Conservation (phyloP, 106 monocot genomes). For the Phalaenopsis equestris region DNA sequence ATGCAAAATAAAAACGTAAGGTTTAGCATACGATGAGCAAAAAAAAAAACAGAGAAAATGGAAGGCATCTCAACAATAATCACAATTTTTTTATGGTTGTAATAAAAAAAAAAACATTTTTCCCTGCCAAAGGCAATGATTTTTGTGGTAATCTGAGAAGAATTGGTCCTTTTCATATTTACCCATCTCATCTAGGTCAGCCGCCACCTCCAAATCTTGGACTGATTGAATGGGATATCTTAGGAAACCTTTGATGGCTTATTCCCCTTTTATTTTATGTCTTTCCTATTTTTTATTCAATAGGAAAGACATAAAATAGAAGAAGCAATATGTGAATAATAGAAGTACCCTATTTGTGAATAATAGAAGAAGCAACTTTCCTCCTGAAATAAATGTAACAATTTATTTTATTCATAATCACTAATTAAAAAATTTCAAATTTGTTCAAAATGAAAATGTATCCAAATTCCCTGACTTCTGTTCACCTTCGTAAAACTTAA, state of each 20-base stretch:
- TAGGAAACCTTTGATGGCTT: too few species aligned
- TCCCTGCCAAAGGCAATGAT: neutral
- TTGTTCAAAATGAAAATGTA: neutral
- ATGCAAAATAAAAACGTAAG: neutral
- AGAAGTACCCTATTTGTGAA: too few species aligned
- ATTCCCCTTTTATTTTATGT: too few species aligned
- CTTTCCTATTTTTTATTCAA: too few species aligned
- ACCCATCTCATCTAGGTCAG: too few species aligned
- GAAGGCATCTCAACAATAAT: neutral
- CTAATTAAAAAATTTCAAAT: neutral
- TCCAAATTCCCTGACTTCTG: neutral
- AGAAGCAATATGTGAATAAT: too few species aligned
- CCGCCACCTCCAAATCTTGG: too few species aligned
- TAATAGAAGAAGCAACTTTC: neutral
- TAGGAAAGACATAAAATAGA: too few species aligned
- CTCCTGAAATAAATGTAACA: neutral
- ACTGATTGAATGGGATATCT: too few species aligned
- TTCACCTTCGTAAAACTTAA: neutral
- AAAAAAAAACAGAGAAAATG: neutral
- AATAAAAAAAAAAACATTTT: neutral
- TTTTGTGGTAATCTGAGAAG: too few species aligned
- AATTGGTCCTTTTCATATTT: too few species aligned
- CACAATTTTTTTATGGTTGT: neutral
- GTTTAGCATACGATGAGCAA: neutral
- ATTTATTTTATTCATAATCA: neutral